Evolutionary conservation across 2,329 filamentous ascomycete species (phyloP).

Genomic region (Epichloe amarillans): DNA sequence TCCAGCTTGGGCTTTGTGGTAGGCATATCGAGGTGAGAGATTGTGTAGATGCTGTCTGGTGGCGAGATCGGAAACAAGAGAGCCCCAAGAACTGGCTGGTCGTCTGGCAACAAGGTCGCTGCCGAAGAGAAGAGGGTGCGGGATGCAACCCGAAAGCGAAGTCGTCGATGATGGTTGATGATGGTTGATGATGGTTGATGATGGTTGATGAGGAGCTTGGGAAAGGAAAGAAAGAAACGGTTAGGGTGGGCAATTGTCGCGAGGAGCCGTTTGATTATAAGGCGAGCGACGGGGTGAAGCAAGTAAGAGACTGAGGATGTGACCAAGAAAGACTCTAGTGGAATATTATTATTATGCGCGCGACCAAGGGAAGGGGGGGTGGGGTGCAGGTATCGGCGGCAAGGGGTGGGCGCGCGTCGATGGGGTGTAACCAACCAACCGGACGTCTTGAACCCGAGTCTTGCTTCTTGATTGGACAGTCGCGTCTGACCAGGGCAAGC

Average conservation of each 20-base stretch:
- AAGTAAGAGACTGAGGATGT: constrained; percentile 4
- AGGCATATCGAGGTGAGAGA: constrained; percentile 29
- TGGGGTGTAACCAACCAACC: background rate
- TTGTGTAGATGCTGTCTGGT: background rate
- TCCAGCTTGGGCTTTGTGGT: constrained; percentile 44
- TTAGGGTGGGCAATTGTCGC: background rate
- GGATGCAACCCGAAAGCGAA: background rate
- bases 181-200: background rate
- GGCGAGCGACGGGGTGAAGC: constrained; percentile 6
- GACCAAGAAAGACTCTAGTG: background rate
- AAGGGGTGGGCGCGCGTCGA: background rate
- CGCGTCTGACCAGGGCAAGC: background rate
- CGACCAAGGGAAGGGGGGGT: constrained; percentile 7
- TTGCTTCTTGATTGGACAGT: constrained; percentile 1
- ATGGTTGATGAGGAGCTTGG: background rate
- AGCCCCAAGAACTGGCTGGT: background rate
- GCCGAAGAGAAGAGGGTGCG: background rate
- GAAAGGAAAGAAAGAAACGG: background rate
- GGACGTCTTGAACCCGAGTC: background rate
- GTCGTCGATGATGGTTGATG: background rate
- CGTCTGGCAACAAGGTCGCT: background rate
- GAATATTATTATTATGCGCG: background rate
- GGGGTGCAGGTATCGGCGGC: background rate
- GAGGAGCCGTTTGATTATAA: constrained; percentile 7
- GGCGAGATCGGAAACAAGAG: background rate